These are phyloP conservation scores for Arxiozyma telluris DNA, from an alignment of 1,139 yeast genomes.

Conservation along the genomic window DNA sequence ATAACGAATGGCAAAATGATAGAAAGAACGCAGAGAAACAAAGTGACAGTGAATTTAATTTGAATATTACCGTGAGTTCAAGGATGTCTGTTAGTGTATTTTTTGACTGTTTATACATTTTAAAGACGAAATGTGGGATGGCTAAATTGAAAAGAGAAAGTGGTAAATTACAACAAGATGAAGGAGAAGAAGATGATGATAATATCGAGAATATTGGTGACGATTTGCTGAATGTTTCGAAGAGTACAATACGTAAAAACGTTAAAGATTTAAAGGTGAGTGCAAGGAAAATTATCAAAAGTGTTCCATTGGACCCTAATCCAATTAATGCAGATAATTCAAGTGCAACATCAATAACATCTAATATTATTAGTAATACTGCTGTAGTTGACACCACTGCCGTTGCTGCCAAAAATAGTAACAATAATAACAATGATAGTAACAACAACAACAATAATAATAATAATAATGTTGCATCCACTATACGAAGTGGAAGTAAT, in stretches of 20 bases:
- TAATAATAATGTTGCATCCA: too few relatives aligned
- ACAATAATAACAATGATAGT: too few relatives aligned
- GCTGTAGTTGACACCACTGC: background rate
- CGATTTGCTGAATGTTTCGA: constrained; percentile 8
- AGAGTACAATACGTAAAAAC: constrained; percentile 6
- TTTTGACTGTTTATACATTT: constrained; percentile 77
- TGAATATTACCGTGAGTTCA: constrained; percentile 54
- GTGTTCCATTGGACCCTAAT: constrained; percentile 74
- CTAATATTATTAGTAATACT: constrained; percentile 2
- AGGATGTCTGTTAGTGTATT: constrained; percentile 89
- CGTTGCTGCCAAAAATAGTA: too few relatives aligned
- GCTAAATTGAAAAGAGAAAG: constrained; percentile 40
- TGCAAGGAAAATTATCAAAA: constrained; percentile 63
- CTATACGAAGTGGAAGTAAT: too few relatives aligned
- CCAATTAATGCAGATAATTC: constrained; percentile 42
- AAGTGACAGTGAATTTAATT: constrained; percentile 19
- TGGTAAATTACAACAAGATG: constrained; percentile 10
- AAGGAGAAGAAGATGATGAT: constrained; percentile 13
- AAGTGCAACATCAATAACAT: constrained; percentile 18
- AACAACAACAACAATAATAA: too few relatives aligned
- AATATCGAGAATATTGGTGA: too few relatives aligned
- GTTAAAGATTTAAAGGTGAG: constrained; percentile 54
- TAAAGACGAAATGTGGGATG: constrained; percentile 83
- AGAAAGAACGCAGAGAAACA: constrained; percentile 12
- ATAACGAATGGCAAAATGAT: constrained; percentile 30